Evolutionary conservation across 2,329 filamentous ascomycete species (phyloP), one percentile per base, ranked within the genome.

Genomic region (Fusarium zealandicum): DNA sequence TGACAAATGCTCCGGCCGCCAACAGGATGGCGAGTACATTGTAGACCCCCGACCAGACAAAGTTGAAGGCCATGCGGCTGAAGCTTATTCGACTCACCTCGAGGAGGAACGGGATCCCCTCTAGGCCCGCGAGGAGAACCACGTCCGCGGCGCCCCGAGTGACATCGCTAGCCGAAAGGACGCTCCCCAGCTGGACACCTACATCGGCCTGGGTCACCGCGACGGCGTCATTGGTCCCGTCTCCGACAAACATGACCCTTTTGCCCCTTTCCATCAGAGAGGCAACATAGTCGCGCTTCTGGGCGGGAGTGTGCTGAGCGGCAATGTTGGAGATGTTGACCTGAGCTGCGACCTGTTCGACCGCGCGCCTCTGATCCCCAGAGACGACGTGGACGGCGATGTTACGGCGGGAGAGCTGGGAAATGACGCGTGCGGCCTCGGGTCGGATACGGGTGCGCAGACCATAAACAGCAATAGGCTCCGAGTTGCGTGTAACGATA

Each of bases 161-260:
- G 13, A 87, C 75, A 35, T 87, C 84, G 6, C 78, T 80, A n/a
- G 67, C 63, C 4, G 67, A 68, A 6, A 63, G 55, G 33, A 72
- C 77, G 50, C 76, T 75, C 51, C 51, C 78, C 57, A 89, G 77
- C 51, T 86, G 82, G 0, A 86, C 76, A 30, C 85, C 85, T n/a
- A 88, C 75, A 31, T 80, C 75, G 18, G 86, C 84, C 61, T 83
- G 79, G 3, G 83, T 80, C 4, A 89, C 76, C 2, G 85, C 85
- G 5, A 82, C 76, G 1, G 86, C 83, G 63, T 88, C 85, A 65
- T 88, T 88, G 7, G 83, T 86, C 10, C 86, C 85, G 61, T 88
- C 85, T 27, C 86, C 85, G 33, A 80, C 76, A 70, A 88, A 88
- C 48, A 88, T 71, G 48, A 84, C 78, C 18, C 37, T 51, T 22